Conservation (phyloP, 2,329 filamentous ascomycete species). For the Diaporthe helianthi region DNA sequence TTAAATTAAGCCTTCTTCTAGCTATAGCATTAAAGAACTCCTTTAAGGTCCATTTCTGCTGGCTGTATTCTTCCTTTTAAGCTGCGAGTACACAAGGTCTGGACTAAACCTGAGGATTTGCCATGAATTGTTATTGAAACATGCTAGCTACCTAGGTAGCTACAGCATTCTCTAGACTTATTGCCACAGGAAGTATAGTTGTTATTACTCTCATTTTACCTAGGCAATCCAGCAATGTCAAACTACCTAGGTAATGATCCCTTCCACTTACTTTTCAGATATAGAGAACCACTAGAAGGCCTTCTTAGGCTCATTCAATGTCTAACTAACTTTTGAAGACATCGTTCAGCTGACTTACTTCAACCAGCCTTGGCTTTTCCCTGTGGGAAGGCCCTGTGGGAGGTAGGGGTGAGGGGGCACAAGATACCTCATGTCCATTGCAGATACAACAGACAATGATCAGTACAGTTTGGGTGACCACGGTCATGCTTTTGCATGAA, state of each 20-base stretch:
- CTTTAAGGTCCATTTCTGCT: background rate
- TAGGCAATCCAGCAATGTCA: rapidly evolving
- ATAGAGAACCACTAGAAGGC: background rate
- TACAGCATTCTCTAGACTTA: slow-evolving; percentile 46
- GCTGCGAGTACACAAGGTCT: slow-evolving; percentile 53
- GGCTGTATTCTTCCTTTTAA: slow-evolving; percentile 5
- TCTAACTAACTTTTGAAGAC: background rate
- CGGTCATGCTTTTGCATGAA: too few relatives aligned
- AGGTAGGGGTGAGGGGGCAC: too few relatives aligned
- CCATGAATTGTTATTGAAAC: slow-evolving; percentile 46
- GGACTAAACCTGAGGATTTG: slow-evolving; percentile 44
- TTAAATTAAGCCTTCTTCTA: background rate
- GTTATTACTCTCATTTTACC: background rate
- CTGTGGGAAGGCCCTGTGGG: slow-evolving; percentile 37
- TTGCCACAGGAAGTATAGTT: slow-evolving; percentile 37
- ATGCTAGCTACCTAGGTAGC: slow-evolving; percentile 46
- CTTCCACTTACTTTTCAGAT: slow-evolving; percentile 1
- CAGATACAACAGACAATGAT: too few relatives aligned
- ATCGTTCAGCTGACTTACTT: background rate
- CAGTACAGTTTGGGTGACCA: too few relatives aligned
- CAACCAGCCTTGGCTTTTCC: slow-evolving; percentile 45
- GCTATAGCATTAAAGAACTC: background rate
- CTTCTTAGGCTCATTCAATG: background rate
- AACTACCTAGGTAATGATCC: background rate
- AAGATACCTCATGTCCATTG: too few relatives aligned